Evolutionary conservation across 352 stramenopile genomes (phyloP), one percentile per base, ranked within the genome.

Genomic region (Phytophthora foliorum): DNA sequence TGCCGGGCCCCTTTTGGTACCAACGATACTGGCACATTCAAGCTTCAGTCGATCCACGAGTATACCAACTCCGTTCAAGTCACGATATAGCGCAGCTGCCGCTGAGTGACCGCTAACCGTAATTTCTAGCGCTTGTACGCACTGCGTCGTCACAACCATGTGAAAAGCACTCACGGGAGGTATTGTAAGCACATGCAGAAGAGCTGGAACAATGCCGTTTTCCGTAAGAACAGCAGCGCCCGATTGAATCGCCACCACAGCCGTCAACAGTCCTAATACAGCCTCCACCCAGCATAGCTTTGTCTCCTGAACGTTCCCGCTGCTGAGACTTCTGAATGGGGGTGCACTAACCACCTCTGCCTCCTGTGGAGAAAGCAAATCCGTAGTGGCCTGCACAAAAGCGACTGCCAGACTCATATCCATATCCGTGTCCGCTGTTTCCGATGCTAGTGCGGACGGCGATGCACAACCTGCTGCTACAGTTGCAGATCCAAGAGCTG

Each of bases 351-450:
- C 73, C 8, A 92, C 67, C 61, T 93, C 74, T 0, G 80, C 86
- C 63, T 94, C 88, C 27, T 90, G 69, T 11, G 84, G 78, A 21
- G 85, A 88, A 21, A 92, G 22, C 19, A 87, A 75, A 69, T 93
- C 86, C 2, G 86, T 91, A 25, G 88, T 95, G n/a, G 89, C 89
- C 36, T 95, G 84, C 3, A 97, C 89, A 70, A 97, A 97, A 7
- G 89, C 89, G 32, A 97, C 86, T 17, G 89, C 89, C 8, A 97
- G 56, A 21, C 77, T 92, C 89, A 97, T 97, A 38, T 97, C 89
- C 88, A 96, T 95, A 62, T 96, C 89, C 38, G 69, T 84, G 58
- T 94, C 87, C 2, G 74, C 82, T 38, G 72, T 76, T 50, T 95
- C 87, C 2, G 74, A 72, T 34, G 80, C 74, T 36, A 80, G 57